Evolutionary conservation across 1,284 basidiomycete species (phyloP), one percentile per base, ranked within the genome.

Genomic region (Xerocomus minutiporus): DNA sequence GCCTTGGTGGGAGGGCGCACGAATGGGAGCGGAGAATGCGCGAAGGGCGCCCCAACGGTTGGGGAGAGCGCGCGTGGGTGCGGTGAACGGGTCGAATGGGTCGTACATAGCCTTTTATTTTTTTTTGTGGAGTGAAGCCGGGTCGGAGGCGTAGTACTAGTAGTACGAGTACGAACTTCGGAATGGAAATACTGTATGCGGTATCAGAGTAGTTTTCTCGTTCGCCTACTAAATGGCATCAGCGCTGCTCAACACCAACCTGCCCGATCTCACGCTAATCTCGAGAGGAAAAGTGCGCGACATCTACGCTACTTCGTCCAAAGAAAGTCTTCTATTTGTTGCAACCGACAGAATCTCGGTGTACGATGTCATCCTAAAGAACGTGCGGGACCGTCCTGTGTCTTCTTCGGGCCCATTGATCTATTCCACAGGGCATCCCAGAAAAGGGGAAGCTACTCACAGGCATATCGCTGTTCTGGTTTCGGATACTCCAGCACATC

Each of bases 261-360:
- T 88, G 4, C 79, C 81, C 13, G 74, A 66, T 32, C 74, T 89
- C 45, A 74, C 68, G 47, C 76, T 96, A 3, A 58, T 97, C 34
- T 91, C 91, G 6, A 83, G 80, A 68, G 94, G 94, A 54, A 97
- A 97, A 79, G 94, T 97, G 31, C 83, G 94, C 55, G 93, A 97
- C 71, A 86, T 97, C 63, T 97, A 97, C 71, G 73, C 79, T 44
- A 84, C 80, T 11, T 81, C 90, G 58, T 75, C 82, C 58, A 72
- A 80, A 57, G 73, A 87, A 53, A 80, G 83, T 59, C 80, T 97
- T 28, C 80, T 99, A 52, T 98, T 99, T 71, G 88, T 99, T 50
- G 94, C 96, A 6, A 91, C 92, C 13, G 97, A 99, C 74, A 80
- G 97, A 57, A 97, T 98, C 67, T 96, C 92, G 20, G 95, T 96